Percentiles rank a stretch among this genome's conserved stretches.
Conservation (phyloP, 2,329 filamentous ascomycete species). For the Cucurbitaria berberidis region DNA sequence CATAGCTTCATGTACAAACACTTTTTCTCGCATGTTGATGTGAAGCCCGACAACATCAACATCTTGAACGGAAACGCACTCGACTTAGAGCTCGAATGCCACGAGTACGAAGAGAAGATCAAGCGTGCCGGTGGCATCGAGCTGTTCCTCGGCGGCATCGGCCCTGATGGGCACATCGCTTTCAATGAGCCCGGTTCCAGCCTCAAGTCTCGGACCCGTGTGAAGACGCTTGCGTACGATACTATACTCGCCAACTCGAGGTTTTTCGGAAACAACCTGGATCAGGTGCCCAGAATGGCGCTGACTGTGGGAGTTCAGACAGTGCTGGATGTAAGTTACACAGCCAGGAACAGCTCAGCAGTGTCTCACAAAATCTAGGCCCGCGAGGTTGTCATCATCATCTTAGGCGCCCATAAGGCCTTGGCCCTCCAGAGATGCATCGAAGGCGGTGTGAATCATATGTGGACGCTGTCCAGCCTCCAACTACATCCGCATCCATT, state of each 20-base stretch:
- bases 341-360: conserved; percentile 10
- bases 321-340: conserved; percentile 66
- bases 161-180: conserved; percentile 85
- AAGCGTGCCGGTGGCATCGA: conserved; percentile 78
- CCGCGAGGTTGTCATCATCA: conserved; percentile 81
- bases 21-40: conserved; percentile 86
- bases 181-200: conserved; percentile 90
- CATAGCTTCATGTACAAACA: conserved; percentile 94
- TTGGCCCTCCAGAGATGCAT: conserved; percentile 79
- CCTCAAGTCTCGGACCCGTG: conserved; percentile 76
- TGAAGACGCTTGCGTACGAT: conserved; percentile 87
- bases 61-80: conserved; percentile 81
- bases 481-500: conserved; percentile 82
- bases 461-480: conserved; percentile 85
- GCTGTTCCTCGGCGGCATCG: conserved; percentile 83
- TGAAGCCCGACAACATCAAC: conserved; percentile 81
- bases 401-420: conserved; percentile 81
- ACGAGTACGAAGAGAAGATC: conserved; percentile 80
- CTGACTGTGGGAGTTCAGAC: conserved; percentile 86
- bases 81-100: conserved; percentile 77
- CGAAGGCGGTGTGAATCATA: conserved; percentile 83
- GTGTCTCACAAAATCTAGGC: conserved; percentile 52
- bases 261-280: conserved; percentile 79
- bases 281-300: conserved; percentile 78
- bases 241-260: conserved; percentile 85